Base-by-base conservation (phyloP, 106 monocot genomes). In the Acanthochlamys bracteata region DNA sequence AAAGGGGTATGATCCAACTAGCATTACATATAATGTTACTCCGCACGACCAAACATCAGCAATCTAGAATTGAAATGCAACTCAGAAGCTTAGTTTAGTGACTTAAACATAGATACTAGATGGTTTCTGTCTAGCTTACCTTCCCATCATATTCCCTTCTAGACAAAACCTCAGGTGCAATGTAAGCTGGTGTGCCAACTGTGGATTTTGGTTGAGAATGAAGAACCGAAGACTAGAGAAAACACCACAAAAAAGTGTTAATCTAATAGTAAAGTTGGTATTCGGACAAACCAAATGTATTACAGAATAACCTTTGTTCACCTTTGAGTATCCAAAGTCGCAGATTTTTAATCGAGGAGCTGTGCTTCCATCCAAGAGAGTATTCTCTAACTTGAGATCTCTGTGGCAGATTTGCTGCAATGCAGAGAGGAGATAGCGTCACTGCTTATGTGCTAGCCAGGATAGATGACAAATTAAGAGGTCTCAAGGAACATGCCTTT, bases 41-140 rank as follows among this genome's bases (percentile, higher is more conserved):
- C 90, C 90, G 78, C 86, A 90, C 27, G 90, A 90, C 90, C 90
- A 90, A 39, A 90, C 86, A 80, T 90, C 90, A 52, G 90, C 85
- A 69, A 90, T 78, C 90, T 90, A 67, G 10, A 49, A 22, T 10
- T n/a, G 42, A 55, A 7, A n/a, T n/a, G n/a, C 26, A n/a, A n/a
- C n/a, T n/a, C n/a, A n/a, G n/a, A n/a, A n/a, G n/a, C n/a, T n/a
- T n/a, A n/a, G n/a, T 25, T 13, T 51, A 39, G 0, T 6, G 7
- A 42, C 22, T 24, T 22, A 54, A 17, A 20, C 21, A 39, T 17
- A 45, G 22, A 12, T 7, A 19, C n/a, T n/a, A 49, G 2, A 3
- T 27, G 13, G 23, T 26, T 6, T 33, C 1, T 6, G 33, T 26
- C 16, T 10, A 59, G 73, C 49, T n/a, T n/a, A 85, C 89, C 82